phyloP scores from a whole-genome alignment of 2,329 filamentous ascomycete species.

The Penicillium decumbens region DNA sequence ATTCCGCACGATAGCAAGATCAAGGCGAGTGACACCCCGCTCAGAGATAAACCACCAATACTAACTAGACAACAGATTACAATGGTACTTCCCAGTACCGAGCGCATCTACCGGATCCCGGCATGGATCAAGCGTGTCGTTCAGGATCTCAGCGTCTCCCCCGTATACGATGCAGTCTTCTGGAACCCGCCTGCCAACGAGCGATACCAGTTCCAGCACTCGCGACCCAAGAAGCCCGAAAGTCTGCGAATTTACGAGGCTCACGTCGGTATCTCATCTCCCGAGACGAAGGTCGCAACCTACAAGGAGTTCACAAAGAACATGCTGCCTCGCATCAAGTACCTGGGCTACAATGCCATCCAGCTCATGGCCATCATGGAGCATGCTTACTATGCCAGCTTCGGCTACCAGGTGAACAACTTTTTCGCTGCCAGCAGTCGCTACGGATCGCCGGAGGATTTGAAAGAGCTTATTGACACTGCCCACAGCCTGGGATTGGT shows the following conservation, averaged over 20 bases:
- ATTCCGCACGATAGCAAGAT: conserved; percentile 94
- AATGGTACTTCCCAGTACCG: conserved; percentile 70
- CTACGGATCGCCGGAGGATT: conserved; percentile 86
- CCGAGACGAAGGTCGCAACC: conserved; percentile 79
- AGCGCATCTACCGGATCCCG: conserved; percentile 80
- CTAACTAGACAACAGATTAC: conserved; percentile 59
- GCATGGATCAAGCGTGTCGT: conserved; percentile 98
- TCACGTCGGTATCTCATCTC: conserved; percentile 95
- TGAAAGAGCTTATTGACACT: conserved; percentile 94
- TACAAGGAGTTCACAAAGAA: conserved; percentile 96
- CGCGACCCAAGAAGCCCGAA: conserved; percentile 72
- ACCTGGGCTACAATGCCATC: conserved; percentile 92
- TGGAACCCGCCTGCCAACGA: conserved; percentile 84
- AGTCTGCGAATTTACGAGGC: conserved; percentile 95
- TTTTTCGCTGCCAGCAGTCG: conserved; percentile 97
- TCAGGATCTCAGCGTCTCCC: conserved; percentile 83
- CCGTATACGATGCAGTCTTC: conserved; percentile 89
- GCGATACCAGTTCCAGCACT: conserved; percentile 78
- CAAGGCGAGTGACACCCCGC: conserved; percentile 59
- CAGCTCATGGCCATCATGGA: conserved; percentile 99
- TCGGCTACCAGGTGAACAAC: conserved; percentile 97
- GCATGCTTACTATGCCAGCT: conserved; percentile 98
- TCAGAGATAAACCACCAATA: background rate
- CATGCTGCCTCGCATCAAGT: conserved; percentile 85
- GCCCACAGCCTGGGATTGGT: conserved; percentile 87